Evolutionary conservation across 768 basidiomycete species (phyloP), one percentile per base, ranked within the genome.

Genomic region (Lactarius trivialis): DNA sequence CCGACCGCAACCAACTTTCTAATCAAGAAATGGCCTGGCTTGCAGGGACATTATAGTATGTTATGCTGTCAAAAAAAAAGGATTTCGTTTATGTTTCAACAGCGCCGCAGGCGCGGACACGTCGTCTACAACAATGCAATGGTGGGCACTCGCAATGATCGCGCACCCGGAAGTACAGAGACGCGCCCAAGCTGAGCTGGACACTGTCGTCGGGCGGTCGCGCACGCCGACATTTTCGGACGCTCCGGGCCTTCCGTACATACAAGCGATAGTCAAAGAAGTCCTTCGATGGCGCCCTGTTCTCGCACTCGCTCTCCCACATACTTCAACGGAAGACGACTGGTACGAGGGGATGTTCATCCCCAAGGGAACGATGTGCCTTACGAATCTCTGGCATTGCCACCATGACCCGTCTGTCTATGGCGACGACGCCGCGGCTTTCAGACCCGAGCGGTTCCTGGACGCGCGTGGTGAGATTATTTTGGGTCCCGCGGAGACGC

Each of bases 301-400:
- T 8, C 24, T 60, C 2, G 24, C 32, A 14, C 57, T 54, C 11
- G 28, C 26, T 9, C 9, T 56, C 21, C 34, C 49, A n/a, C 53
- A 26, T 36, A 49, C 21, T n/a, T 15, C 56, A 57, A 51, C 65
- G 65, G 55, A 61, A 56, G 73, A 74, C 55, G 70, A 72, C 15
- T 45, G 21, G 45, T 45, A 45, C 21, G 21, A 39, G 15, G 37
- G 37, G 37, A 45, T 45, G 21, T 43, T 43, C 41, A 21, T 43
- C n/a, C 41, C 41, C 41, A 43, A 43, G n/a, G 41, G 41, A 43
- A 43, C 41, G 9, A 3, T 43, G 41, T 43, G 41, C 41, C n/a
- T 43, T 21, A 21, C n/a, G 41, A 43, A 21, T 43, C n/a, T 43
- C 41, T 21, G 41, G 41, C n/a, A 43, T 21, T 43, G 41, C n/a